Evolutionary conservation across 2,329 filamentous ascomycete species (phyloP).

Genomic region (Penicillium sp.): DNA sequence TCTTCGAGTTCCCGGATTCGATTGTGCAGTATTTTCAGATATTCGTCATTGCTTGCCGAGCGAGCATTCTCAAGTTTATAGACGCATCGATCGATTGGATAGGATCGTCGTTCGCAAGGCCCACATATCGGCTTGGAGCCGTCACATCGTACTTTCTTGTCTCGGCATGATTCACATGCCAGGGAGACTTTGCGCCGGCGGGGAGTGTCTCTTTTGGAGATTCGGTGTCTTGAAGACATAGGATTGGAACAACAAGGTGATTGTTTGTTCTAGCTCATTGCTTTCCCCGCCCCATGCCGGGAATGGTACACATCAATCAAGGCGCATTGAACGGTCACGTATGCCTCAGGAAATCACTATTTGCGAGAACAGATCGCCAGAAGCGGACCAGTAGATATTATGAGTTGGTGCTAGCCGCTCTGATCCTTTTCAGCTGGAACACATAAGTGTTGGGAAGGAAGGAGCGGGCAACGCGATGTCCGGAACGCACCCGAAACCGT

Average conservation of each 20-base stretch:
- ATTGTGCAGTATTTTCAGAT: slow-evolving; percentile 22
- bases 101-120: slow-evolving; percentile 38
- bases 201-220: slow-evolving; percentile 15
- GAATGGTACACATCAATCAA: not conserved
- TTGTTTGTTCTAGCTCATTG: not conserved
- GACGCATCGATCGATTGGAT: slow-evolving; percentile 36
- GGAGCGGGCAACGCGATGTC: not conserved
- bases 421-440: not conserved
- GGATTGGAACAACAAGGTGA: not conserved
- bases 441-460: not conserved
- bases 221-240: slow-evolving; percentile 17
- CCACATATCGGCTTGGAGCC: slow-evolving; percentile 47
- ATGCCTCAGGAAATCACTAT: not conserved
- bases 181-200: slow-evolving; percentile 34
- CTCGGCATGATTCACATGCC: slow-evolving; percentile 45
- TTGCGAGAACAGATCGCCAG: not conserved
- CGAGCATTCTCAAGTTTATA: slow-evolving; percentile 41
- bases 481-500: slow-evolving; percentile 9
- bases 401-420: not conserved
- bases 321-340: not conserved
- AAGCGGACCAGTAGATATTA: not conserved
- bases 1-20: slow-evolving; percentile 31
- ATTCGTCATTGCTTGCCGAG: slow-evolving; percentile 39
- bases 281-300: not conserved
- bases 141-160: slow-evolving; percentile 45